These are phyloP conservation scores for Sporobolomyces pararoseus DNA, from an alignment of 768 basidiomycete genomes.

Conservation along the genomic window DNA sequence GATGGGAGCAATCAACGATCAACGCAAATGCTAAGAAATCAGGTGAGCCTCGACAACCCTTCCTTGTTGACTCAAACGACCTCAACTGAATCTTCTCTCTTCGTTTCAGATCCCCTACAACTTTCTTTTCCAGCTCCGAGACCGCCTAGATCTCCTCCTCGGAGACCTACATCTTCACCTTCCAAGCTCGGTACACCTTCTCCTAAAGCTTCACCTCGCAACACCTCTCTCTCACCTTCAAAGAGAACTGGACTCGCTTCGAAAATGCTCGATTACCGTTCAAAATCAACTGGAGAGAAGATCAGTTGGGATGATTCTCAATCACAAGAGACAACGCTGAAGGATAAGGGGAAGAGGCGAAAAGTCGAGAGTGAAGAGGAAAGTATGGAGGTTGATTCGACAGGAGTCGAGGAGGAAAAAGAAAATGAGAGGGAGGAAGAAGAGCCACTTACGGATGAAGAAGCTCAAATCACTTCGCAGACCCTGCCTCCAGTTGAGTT, in stretches of 20 bases:
- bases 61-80: not conserved
- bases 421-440: not conserved
- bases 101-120: slow-evolving; percentile 7
- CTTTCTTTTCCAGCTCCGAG: slow-evolving; percentile 12
- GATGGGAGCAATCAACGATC: slow-evolving; percentile 12
- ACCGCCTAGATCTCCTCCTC: not conserved
- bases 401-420: not conserved
- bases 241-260: not conserved
- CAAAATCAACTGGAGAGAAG: not conserved
- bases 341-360: not conserved
- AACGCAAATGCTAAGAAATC: not conserved
- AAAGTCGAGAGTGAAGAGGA: not conserved
- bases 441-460: slow-evolving; percentile 25
- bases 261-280: slow-evolving; percentile 25
- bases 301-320: slow-evolving; percentile 33
- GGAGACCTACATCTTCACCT: not conserved
- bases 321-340: not conserved
- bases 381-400: not conserved
- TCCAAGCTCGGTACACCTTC: not conserved
- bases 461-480: not conserved
- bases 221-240: not conserved
- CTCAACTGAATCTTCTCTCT: not conserved
- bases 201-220: not conserved
- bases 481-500: not conserved
- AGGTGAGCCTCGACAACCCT: not conserved